phyloP scores from a whole-genome alignment of 108 stramenopile species.

The Craspedostauros australis region DNA sequence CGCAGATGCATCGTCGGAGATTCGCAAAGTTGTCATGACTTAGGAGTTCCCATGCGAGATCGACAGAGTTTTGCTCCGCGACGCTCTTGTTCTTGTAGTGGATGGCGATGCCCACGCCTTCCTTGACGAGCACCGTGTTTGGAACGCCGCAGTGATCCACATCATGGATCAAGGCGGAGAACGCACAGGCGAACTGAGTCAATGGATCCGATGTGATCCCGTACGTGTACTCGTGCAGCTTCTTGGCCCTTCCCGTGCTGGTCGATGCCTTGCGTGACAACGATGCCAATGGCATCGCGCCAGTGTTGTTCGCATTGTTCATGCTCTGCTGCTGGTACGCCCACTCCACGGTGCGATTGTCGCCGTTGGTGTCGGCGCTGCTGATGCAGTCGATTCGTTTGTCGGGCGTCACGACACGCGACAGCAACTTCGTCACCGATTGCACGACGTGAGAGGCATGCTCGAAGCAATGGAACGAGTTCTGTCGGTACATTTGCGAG shows the following conservation, averaged over 20 bases:
- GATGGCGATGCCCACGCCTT: constrained; percentile 37
- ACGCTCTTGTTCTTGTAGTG: constrained; percentile 38
- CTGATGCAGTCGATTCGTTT: too few relatives aligned
- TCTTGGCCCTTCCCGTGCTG: not conserved
- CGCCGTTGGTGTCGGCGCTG: too few relatives aligned
- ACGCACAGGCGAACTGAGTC: constrained; percentile 36
- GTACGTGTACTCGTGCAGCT: constrained; percentile 13
- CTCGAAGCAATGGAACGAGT: constrained; percentile 50
- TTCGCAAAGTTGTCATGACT: constrained; percentile 31
- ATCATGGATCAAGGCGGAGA: constrained; percentile 42
- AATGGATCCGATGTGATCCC: constrained; percentile 41
- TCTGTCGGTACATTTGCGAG: constrained; percentile 24
- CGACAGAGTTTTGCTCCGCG: constrained; percentile 55
- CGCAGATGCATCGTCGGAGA: constrained; percentile 34
- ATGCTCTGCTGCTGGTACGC: too few relatives aligned
- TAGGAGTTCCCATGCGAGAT: constrained; percentile 39
- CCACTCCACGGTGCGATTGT: too few relatives aligned
- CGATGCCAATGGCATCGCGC: constrained; percentile 5
- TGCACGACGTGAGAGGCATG: constrained; percentile 39
- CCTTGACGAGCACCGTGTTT: constrained; percentile 42
- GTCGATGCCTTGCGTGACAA: not conserved
- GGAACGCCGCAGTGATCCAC: constrained; percentile 53
- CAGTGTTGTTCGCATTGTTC: not conserved
- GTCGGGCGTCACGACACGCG: constrained; percentile 8
- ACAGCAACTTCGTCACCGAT: constrained; percentile 9